A percentile compares a stretch with the other conserved stretches of the same genome.
phyloP scores from a whole-genome alignment of 1,284 basidiomycete genomes.

The Cutaneotrichosporon sp. region DNA sequence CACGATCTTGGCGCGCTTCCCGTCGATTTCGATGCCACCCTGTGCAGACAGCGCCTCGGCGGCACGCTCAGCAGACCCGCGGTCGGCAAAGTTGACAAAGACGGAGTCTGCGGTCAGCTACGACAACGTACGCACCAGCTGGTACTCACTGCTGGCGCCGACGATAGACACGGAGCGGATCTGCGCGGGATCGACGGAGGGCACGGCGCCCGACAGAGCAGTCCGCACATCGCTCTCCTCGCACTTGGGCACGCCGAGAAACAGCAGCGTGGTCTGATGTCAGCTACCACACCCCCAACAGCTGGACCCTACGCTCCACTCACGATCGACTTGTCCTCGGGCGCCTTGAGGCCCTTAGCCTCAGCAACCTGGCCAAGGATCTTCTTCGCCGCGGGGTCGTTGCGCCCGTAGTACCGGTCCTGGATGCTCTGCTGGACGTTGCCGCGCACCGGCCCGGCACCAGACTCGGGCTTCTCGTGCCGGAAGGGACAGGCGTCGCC shows the following conservation, averaged over 20 bases:
- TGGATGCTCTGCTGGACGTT: constrained; percentile 88
- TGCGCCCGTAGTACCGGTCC: constrained; percentile 85
- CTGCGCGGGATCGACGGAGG: constrained; percentile 66
- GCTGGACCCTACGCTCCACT: too few species aligned
- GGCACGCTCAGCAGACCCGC: constrained; percentile 77
- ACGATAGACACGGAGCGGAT: constrained; percentile 86
- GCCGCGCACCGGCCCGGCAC: constrained; percentile 59
- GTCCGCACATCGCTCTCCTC: constrained; percentile 79
- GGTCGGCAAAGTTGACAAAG: constrained; percentile 89
- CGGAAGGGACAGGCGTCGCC: constrained; percentile 91
- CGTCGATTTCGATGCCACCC: constrained; percentile 81
- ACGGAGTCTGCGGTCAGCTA: constrained; percentile 67
- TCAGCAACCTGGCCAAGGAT: constrained; percentile 75
- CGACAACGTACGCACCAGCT: too few species aligned
- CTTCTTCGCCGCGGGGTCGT: constrained; percentile 88
- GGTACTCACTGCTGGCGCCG: constrained; percentile 54
- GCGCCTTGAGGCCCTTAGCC: constrained; percentile 77
- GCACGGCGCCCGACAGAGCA: constrained; percentile 69
- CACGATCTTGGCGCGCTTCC: constrained; percentile 71
- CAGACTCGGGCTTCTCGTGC: constrained; percentile 84
- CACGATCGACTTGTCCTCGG: constrained; percentile 83
- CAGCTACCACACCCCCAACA: not conserved
- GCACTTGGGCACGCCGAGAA: constrained; percentile 75
- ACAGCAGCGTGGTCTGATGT: constrained; percentile 81
- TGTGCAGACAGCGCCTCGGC: constrained; percentile 74